Evolutionary conservation across 805 yeast genomes (phyloP), one percentile per base, ranked within the genome.

Genomic region (Scheffersomyces spartinae): DNA sequence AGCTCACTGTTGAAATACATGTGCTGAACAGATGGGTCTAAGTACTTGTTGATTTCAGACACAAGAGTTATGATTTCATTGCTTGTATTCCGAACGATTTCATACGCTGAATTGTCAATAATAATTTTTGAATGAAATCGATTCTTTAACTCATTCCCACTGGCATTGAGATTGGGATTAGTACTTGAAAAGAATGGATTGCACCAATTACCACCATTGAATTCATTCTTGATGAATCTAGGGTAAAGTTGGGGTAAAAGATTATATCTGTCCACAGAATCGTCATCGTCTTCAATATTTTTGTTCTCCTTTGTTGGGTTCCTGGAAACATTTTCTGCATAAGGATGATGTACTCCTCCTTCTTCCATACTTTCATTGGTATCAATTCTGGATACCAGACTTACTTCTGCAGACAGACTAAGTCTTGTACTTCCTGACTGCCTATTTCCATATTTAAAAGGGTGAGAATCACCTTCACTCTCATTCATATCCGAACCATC

Each of bases 181-280:
- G 39, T 36, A 24, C 58, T 40, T 22, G 60, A 45, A 35, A 71
- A 68, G 36, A 76, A 75, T 14, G 81, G 82, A 39, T 77, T 78
- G 24, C 70, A 66, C 77, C 85, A 79, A 32, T 75, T 74, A n/a
- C 86, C 88, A 10, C 85, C 88, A 37, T 74, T 74, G 44, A 74
- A 79, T 28, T 68, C 71, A 15, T 73, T 72, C 21, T 65, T 60
- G 11, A 80, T 49, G 39, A 79, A 75, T 31, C 91, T 59, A 6
- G 91, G 85, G 35, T 74, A 70, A 2, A 74, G 52, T 42, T 77
- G 78, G 0, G 88, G 91, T 18, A 76, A 33, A 9, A 49, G 26
- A 24, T 57, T 49, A 32, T 39, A 48, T 13, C 64, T 33, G 17
- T 52, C 57, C 26, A 48, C 52, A 5, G 61, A 47, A 20, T 41